Conservation (phyloP, 768 basidiomycete species). For the Gloeophyllum trabeum region DNA sequence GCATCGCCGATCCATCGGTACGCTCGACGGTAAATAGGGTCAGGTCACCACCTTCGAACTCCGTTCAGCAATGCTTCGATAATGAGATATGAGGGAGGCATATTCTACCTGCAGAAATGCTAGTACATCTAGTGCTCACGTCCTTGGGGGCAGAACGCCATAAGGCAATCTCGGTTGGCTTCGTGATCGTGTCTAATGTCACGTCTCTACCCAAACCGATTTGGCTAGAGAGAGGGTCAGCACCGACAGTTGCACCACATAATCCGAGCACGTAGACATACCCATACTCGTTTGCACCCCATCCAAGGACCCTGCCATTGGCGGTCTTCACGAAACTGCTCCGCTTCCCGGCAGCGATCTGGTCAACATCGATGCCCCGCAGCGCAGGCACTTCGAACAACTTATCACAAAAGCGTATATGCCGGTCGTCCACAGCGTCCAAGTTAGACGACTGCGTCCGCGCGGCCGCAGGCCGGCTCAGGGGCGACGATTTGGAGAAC, state of each 20-base stretch:
- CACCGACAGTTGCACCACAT: not conserved
- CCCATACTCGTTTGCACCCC: conserved; percentile 88
- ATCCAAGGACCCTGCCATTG: conserved; percentile 69
- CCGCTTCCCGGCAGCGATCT: conserved; percentile 62
- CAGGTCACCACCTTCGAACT: conserved; percentile 63
- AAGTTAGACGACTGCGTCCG: conserved; percentile 17
- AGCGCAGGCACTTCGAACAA: conserved; percentile 74
- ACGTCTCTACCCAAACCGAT: conserved; percentile 64
- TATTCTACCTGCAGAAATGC: conserved; percentile 56
- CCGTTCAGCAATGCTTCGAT: no score
- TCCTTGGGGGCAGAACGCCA: conserved; percentile 41
- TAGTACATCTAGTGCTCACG: conserved; percentile 46
- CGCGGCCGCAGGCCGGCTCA: conserved; percentile 17
- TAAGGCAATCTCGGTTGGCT: conserved; percentile 79
- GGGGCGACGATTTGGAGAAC: conserved; percentile 32
- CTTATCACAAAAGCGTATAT: conserved; percentile 40
- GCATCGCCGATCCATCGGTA: conserved; percentile 19
- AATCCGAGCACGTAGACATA: conserved; percentile 17
- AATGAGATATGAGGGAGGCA: no score
- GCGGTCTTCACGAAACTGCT: conserved; percentile 65
- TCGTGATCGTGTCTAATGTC: conserved; percentile 54
- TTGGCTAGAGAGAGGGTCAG: conserved; percentile 37
- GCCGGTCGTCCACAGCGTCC: conserved; percentile 20
- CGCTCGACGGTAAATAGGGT: conserved; percentile 71
- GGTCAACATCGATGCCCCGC: conserved; percentile 45